Conservation (phyloP, 2,329 filamentous ascomycete genomes). For the Exophiala viscosa region DNA sequence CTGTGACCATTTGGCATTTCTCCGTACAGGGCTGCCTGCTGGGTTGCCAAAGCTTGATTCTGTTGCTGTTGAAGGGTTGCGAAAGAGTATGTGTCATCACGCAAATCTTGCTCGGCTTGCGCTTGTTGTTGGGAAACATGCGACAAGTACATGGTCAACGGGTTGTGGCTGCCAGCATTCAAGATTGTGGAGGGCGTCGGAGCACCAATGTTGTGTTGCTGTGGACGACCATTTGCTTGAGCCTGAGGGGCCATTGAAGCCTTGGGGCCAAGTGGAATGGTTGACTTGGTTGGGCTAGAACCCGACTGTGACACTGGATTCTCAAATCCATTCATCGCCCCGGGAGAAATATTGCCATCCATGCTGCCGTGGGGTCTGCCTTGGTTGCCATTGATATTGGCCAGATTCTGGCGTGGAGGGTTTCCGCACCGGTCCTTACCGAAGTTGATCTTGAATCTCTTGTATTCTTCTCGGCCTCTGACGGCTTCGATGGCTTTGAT, state of each 20-base stretch:
- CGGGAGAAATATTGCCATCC: slow-evolving; percentile 55
- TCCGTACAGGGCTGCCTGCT: slow-evolving; percentile 78
- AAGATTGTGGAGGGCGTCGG: slow-evolving; percentile 69
- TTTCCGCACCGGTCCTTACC: slow-evolving; percentile 98
- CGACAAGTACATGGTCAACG: slow-evolving; percentile 87
- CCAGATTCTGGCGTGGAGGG: slow-evolving; percentile 79
- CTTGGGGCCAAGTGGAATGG: slow-evolving; percentile 51
- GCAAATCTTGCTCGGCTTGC: slow-evolving; percentile 64
- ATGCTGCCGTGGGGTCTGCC: slow-evolving; percentile 58
- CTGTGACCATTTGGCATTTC: slow-evolving; percentile 57
- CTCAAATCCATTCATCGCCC: slow-evolving; percentile 57
- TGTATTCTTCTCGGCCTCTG: slow-evolving; percentile 91
- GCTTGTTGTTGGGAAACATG: slow-evolving; percentile 60
- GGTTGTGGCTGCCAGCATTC: slow-evolving; percentile 76
- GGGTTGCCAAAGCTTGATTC: slow-evolving; percentile 60
- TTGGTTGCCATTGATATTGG: slow-evolving; percentile 56
- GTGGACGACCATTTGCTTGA: slow-evolving; percentile 52
- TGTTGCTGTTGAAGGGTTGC: slow-evolving; percentile 59
- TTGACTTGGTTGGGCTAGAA: slow-evolving; percentile 59
- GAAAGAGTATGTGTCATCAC: slow-evolving; percentile 39
- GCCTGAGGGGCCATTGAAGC: slow-evolving; percentile 53
- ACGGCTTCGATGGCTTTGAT: slow-evolving; percentile 99
- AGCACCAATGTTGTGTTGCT: slow-evolving; percentile 48
- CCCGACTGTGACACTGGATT: slow-evolving; percentile 54
- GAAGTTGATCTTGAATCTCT: slow-evolving; percentile 99